Conservation (phyloP, 2,329 filamentous ascomycete species). For the Cladosporium austrohemisphaericum region DNA sequence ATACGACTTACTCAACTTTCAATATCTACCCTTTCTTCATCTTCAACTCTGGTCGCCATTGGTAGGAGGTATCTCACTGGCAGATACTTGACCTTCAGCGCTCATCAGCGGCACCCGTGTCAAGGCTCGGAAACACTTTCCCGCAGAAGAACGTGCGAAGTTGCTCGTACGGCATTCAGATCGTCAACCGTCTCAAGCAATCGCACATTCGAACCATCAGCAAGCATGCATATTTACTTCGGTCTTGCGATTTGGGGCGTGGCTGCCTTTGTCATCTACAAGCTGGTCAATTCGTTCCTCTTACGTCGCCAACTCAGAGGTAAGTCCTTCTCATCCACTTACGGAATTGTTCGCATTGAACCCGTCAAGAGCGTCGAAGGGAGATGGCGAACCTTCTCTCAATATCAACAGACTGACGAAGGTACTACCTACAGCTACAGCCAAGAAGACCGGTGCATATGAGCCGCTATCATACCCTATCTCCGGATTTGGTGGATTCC, state of each 20-base stretch:
- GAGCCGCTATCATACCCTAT: conserved; percentile 23
- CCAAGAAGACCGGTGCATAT: conserved; percentile 25
- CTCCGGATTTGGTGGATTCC: conserved; percentile 28
- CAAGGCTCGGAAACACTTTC: too few relatives aligned
- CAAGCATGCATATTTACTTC: conserved; percentile 24
- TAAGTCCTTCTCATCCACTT: too few relatives aligned
- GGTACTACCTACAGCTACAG: conserved; percentile 19
- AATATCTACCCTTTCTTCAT: too few relatives aligned
- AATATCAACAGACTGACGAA: conserved; percentile 8
- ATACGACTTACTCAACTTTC: too few relatives aligned
- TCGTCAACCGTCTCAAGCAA: too few relatives aligned
- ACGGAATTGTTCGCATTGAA: too few relatives aligned
- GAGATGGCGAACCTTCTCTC: background rate
- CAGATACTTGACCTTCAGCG: too few relatives aligned
- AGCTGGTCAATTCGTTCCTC: conserved; percentile 20
- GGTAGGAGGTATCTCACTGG: too few relatives aligned
- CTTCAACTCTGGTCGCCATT: too few relatives aligned
- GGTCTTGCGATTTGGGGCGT: conserved; percentile 24
- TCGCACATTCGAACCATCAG: background rate
- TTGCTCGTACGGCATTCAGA: too few relatives aligned
- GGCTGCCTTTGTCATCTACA: conserved; percentile 24
- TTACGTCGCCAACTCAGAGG: conserved; percentile 8
- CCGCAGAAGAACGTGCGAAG: too few relatives aligned
- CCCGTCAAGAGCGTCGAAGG: background rate
- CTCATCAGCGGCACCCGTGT: too few relatives aligned